A percentile compares a stretch with the other conserved stretches of the same genome.
Conservation (phyloP, 2,329 filamentous ascomycete genomes). For the Chaetoscypha palmicola region DNA sequence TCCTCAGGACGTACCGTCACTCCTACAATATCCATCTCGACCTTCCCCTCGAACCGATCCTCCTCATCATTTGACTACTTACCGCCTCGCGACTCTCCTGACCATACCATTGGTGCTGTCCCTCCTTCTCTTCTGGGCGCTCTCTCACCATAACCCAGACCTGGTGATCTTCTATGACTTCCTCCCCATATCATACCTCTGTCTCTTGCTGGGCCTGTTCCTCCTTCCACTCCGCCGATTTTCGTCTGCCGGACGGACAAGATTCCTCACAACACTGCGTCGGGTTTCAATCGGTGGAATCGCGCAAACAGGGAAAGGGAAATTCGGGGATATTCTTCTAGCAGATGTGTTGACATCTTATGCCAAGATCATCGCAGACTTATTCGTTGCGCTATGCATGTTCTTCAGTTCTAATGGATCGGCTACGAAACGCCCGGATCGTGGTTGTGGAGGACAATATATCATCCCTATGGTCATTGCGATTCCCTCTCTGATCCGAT, state of each 20-base stretch:
- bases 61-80: slow-evolving; percentile 74
- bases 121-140: slow-evolving; percentile 74
- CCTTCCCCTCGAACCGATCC: slow-evolving; percentile 57
- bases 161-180: slow-evolving; percentile 74
- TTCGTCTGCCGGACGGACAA: slow-evolving; percentile 63
- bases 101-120: slow-evolving; percentile 64
- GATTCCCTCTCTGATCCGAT: slow-evolving; percentile 74
- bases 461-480: slow-evolving; percentile 80
- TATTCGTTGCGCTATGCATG: slow-evolving; percentile 89
- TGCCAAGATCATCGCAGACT: slow-evolving; percentile 81
- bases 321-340: slow-evolving; percentile 89
- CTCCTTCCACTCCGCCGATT: slow-evolving; percentile 63
- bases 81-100: slow-evolving; percentile 74
- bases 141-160: slow-evolving; percentile 63
- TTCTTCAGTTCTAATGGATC: slow-evolving; percentile 65
- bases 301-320: slow-evolving; percentile 78
- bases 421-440: slow-evolving; percentile 74
- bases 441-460: slow-evolving; percentile 70
- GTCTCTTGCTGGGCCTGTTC: slow-evolving; percentile 64
- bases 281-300: slow-evolving; percentile 80
- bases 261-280: slow-evolving; percentile 68
- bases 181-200: slow-evolving; percentile 77
- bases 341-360: slow-evolving; percentile 95
- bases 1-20: slow-evolving; percentile 64
- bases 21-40: slow-evolving; percentile 80